Evolutionary conservation across 257 asterid species (phyloP), one percentile per base, ranked within the genome.

Genomic region (Mitragyna speciosa): DNA sequence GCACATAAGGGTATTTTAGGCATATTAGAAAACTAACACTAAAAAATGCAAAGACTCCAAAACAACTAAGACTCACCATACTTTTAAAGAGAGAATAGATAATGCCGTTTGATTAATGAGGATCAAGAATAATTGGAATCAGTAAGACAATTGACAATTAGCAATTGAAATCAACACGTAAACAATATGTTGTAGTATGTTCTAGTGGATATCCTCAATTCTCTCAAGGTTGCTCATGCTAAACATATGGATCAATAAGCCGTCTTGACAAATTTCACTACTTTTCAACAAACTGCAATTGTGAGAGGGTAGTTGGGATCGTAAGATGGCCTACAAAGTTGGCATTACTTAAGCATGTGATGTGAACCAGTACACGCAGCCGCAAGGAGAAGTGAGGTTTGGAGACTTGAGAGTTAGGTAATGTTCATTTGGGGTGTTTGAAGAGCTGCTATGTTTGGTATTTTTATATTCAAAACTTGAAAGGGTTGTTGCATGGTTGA

Each of bases 371-470:
- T 11, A 71, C 63, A 48, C n/a, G 63, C 61, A 48, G 43, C 39
- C 43, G 6, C 43, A 22, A 30, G 65, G 65, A 30, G n/a, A n/a
- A 14, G n/a, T 43, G 28, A 54, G 5, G 3, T 9, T 15, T 31
- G 28, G 6, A 36, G 39, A n/a, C 11, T 26, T 12, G 8, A 12
- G 73, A 4, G 76, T 41, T 78, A 52, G 80, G 79, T 73, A 67
- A 12, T 24, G 68, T 4, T 3, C 7, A 20, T n/a, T 76, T 66
- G 49, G 36, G 19, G 59, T 2, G 30, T 73, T 54, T 73, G 77
- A 78, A 73, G 85, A 12, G 85, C 61, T 82, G 61, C 79, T 54
- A 41, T 17, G 31, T 70, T 82, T 65, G 56, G 78, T 24, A 43
- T 28, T 20, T 58, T 70, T 69, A 22, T 31, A 69, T 76, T 11